Conservation (phyloP, 257 asterid genomes). For the Penstemon barbatus region DNA sequence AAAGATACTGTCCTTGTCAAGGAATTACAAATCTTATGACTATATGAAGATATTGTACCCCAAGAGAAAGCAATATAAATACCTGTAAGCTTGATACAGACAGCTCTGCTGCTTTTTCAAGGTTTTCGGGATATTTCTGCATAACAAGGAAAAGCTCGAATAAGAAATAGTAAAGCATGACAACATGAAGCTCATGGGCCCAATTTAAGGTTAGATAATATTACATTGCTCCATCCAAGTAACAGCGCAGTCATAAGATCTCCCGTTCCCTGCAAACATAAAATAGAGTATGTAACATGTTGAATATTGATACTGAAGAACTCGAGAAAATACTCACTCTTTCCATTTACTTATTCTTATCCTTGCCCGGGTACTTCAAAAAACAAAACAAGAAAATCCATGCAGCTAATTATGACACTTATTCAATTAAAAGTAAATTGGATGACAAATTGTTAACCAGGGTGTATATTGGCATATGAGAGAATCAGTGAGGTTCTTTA, state of each 20-base stretch:
- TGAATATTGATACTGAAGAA: constrained; percentile 17
- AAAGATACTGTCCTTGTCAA: neutral
- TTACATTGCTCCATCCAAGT: constrained; percentile 99
- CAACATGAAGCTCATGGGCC: constrained; percentile 20
- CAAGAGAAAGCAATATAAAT: constrained; percentile 17
- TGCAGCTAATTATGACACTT: neutral
- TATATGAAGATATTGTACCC: neutral
- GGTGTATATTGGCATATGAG: neutral
- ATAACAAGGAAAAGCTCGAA: constrained; percentile 23
- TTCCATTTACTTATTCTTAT: neutral
- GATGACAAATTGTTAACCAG: neutral
- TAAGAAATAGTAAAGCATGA: constrained; percentile 23
- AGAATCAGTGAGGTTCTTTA: constrained; percentile 4
- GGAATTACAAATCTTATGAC: neutral
- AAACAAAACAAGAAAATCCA: neutral
- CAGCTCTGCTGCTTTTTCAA: constrained; percentile 90
- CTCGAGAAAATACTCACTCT: neutral
- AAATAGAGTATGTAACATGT: constrained; percentile 13
- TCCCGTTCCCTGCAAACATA: constrained; percentile 89
- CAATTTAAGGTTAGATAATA: constrained; percentile 20
- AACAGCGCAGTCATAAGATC: constrained; percentile 86
- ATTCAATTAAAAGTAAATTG: neutral
- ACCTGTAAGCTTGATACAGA: constrained; percentile 98
- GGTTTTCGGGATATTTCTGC: constrained; percentile 90
- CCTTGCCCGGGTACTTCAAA: neutral